These are phyloP conservation scores for Picea abies DNA, from an alignment of 83 land plant species.

Conservation along the genomic window DNA sequence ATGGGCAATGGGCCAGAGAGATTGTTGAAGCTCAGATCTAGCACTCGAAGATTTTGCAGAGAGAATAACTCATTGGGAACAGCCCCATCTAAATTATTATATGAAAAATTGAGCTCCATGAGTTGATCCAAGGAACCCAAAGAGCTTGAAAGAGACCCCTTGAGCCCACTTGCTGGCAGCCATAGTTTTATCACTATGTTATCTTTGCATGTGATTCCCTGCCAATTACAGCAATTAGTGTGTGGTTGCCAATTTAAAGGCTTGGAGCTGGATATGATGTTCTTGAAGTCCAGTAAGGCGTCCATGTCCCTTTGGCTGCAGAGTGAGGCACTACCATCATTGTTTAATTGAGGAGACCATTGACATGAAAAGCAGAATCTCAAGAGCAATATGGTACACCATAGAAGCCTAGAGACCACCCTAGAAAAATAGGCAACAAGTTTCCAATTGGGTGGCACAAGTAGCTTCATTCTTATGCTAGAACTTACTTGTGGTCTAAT, in stretches of 20 bases:
- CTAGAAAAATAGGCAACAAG: not conserved
- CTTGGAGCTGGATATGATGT: not conserved
- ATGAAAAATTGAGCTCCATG: too few relatives aligned
- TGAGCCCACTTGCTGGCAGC: conserved; percentile 24
- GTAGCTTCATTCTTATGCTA: not conserved
- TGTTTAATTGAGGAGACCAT: not conserved
- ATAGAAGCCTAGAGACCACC: conserved; percentile 1
- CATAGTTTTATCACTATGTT: conserved; percentile 23
- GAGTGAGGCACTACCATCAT: not conserved
- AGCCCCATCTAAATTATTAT: too few relatives aligned
- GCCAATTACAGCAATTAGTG: conserved; percentile 44
- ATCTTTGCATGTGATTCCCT: conserved; percentile 41
- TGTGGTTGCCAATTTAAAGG: conserved; percentile 1
- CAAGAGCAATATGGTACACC: not conserved
- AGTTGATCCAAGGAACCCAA: too few relatives aligned
- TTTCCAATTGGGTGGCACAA: not conserved
- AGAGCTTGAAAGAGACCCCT: too few relatives aligned
- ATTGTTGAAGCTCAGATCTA: not conserved
- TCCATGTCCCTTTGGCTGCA: not conserved
- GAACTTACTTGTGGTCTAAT: not conserved
- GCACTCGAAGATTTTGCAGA: conserved; percentile 15
- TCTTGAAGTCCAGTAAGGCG: not conserved
- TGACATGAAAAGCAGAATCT: not conserved
- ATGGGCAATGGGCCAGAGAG: not conserved
- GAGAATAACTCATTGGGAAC: conserved; percentile 16